Base-by-base conservation (phyloP, 345 rosid genomes). In the Sapria himalayana region DNA sequence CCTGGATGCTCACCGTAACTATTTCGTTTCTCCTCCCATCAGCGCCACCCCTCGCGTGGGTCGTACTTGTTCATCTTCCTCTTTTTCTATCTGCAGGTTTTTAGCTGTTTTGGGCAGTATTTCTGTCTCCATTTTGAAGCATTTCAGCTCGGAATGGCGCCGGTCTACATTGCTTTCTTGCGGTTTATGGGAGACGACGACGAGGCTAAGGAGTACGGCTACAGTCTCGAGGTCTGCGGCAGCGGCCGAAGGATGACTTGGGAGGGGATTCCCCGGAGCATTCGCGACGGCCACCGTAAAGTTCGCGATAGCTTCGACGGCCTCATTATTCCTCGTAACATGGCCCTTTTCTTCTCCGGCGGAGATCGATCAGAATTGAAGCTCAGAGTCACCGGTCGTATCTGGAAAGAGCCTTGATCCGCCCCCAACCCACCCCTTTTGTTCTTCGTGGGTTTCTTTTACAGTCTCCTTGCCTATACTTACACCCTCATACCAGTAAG, bases 151-250 rank as follows among this genome's bases (percentile, higher is more conserved):
- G 85, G 85, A 12, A 55, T 64, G 78, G 81, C 85, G 25, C 85
- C 92, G 0, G 85, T 75, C 22, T 79, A 72, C 60, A 75, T 72
- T 36, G 85, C 85, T 42, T 79, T 75, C 63, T 53, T 70, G 56
- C 64, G 92, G 41, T 79, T 75, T 25, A 79, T 70, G 85, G 92
- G 85, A 4, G 76, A 75, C n/a, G 92, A 78, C 46, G 57, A 65
- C 10, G 85, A 65, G 51, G 85, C 92, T 2, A 79, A 70, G 58
- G 75, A 70, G 59, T 75, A 79, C 43, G 70, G 69, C 53, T 79
- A 79, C 60, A 70, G 81, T 40, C 92, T 79, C 4, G 85, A 75
- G 60, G 92, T 79, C n/a, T 78, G 92, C 29, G 92, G 92, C 15
- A 75, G 68, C 4, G 85, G 81, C 31, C 67, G 85, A 66, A 75